phyloP scores from a whole-genome alignment of 305 asterid species.

The Fraxinus albicans region DNA sequence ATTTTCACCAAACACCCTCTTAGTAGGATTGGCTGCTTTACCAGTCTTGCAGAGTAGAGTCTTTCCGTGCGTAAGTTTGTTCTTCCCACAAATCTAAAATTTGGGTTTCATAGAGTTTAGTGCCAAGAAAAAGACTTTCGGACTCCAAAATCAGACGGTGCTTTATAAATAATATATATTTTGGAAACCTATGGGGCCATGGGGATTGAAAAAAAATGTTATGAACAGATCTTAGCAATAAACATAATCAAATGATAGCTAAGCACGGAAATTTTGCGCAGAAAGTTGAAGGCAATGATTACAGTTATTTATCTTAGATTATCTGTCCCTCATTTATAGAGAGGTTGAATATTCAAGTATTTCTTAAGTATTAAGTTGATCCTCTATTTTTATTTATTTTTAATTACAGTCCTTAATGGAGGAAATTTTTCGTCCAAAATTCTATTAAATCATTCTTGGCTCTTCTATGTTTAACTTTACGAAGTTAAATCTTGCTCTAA shows the following conservation, averaged over 20 bases:
- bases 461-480: background rate
- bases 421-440: background rate
- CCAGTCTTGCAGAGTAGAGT: no score
- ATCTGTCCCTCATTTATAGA: background rate
- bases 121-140: slow-evolving; percentile 16
- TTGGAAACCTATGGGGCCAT: background rate
- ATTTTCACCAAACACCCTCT: no score
- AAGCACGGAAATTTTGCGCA: slow-evolving; percentile 37
- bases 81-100: background rate
- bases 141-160: background rate
- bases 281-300: slow-evolving; percentile 24
- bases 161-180: no score
- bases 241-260: slow-evolving; percentile 27
- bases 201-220: background rate
- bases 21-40: background rate
- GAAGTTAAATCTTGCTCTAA: background rate
- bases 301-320: background rate
- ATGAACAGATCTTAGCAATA: background rate
- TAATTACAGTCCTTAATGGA: no score
- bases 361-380: background rate
- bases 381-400: background rate
- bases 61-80: background rate
- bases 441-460: background rate
- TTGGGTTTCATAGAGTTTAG: background rate
- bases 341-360: background rate